Conservation (phyloP, 257 asterid genomes). For the Solanum appendiculatum region DNA sequence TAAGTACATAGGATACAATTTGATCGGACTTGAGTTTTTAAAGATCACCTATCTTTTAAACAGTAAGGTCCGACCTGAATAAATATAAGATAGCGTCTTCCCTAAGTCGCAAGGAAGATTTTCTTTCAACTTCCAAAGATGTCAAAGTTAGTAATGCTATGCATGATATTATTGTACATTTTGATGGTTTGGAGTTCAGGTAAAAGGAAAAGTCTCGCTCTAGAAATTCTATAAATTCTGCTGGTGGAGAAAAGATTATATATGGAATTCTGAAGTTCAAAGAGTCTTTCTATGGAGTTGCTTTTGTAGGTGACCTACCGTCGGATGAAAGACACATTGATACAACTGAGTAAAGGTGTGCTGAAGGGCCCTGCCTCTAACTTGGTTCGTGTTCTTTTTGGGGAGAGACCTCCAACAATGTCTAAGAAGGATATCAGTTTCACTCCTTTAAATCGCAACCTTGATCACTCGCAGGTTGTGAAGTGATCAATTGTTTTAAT, state of each 20-base stretch:
- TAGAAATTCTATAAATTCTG: not conserved
- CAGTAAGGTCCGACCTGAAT: not conserved
- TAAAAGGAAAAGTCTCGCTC: not conserved
- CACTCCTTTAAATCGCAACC: conserved; percentile 55
- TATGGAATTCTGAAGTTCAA: not conserved
- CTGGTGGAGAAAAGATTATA: not conserved
- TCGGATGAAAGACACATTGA: conserved; percentile 82
- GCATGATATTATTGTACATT: not conserved
- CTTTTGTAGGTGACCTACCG: conserved; percentile 75
- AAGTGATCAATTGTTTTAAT: not conserved
- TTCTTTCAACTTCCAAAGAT: not conserved
- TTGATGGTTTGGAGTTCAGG: not conserved
- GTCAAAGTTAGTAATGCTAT: not conserved
- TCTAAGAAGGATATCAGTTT: conserved; percentile 65
- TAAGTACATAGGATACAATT: not conserved
- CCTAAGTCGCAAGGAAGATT: not conserved
- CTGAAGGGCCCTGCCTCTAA: conserved; percentile 85
- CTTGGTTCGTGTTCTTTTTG: conserved; percentile 88
- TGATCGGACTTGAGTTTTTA: not conserved
- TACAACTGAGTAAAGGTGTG: conserved; percentile 88
- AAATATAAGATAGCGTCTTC: not conserved
- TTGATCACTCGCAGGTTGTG: conserved; percentile 88
- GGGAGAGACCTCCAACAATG: conserved; percentile 63
- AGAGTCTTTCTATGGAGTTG: conserved; percentile 3
- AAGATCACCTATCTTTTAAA: not conserved